These are phyloP conservation scores for Triticum urartu DNA, from an alignment of 176 grass and related monocot species.

Conservation along the genomic window DNA sequence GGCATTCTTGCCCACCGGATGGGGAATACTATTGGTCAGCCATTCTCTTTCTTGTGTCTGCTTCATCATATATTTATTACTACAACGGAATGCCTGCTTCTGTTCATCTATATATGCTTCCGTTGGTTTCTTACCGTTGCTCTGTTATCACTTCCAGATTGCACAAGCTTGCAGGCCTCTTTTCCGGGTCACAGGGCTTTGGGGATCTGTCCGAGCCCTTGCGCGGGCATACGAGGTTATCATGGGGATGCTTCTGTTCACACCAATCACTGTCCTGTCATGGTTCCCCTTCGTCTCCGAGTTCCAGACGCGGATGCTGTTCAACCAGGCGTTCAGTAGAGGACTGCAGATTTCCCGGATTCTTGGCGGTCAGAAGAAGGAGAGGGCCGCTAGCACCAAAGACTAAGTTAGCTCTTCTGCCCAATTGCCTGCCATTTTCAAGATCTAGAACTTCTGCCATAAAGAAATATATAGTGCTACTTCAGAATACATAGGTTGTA, in stretches of 20 bases:
- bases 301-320: constrained; percentile 89
- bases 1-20: constrained; percentile 88
- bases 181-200: constrained; percentile 42
- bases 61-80: constrained; percentile 9
- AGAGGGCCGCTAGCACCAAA: constrained; percentile 46
- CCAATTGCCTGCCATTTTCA: not conserved
- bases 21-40: constrained; percentile 84
- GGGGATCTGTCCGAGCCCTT: constrained; percentile 80
- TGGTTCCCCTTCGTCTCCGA: constrained; percentile 94
- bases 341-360: constrained; percentile 95
- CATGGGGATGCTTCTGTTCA: constrained; percentile 72
- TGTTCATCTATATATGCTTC: not conserved
- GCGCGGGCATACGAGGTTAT: constrained; percentile 78
- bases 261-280: constrained; percentile 68
- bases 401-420: constrained; percentile 40
- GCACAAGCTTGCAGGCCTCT: constrained; percentile 69
- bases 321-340: constrained; percentile 93
- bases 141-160: constrained; percentile 48
- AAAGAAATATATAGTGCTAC: not conserved
- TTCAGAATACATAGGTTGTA: constrained; percentile 11
- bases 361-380: constrained; percentile 79
- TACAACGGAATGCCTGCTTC: not conserved
- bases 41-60: constrained; percentile 8
- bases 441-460: not conserved
- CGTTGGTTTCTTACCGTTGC: constrained; percentile 1